Conservation (phyloP, 2,329 filamentous ascomycete species). For the Pseudogymnoascus sp. region DNA sequence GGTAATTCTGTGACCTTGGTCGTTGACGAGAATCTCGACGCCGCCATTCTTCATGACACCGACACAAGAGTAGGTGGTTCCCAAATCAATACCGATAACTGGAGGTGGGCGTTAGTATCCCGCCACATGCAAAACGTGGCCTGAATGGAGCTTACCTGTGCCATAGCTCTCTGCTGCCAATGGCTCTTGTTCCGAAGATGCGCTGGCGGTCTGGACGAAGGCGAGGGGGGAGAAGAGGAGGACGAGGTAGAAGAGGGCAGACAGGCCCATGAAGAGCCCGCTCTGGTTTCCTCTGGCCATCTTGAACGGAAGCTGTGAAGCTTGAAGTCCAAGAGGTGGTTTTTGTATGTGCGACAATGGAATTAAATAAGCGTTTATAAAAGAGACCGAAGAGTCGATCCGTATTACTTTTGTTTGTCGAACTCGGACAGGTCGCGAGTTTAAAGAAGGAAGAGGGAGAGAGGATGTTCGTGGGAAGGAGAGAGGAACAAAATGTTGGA, state of each 20-base stretch:
- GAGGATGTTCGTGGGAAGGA: constrained; percentile 10
- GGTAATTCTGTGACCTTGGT: constrained; percentile 94
- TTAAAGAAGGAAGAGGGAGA: constrained; percentile 9
- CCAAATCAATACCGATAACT: constrained; percentile 93
- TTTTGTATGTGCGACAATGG: neutral
- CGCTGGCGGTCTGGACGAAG: constrained; percentile 67
- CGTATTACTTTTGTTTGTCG: neutral
- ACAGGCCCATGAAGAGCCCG: constrained; percentile 71
- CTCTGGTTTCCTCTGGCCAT: constrained; percentile 56
- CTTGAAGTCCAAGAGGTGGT: neutral
- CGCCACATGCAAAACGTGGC: neutral
- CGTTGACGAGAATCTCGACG: constrained; percentile 92
- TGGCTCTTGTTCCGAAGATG: constrained; percentile 58
- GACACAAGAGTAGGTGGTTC: constrained; percentile 83
- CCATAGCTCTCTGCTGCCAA: constrained; percentile 64
- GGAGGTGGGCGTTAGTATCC: constrained; percentile 9
- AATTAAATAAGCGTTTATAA: neutral
- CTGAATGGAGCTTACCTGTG: constrained; percentile 41
- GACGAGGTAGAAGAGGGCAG: constrained; percentile 84
- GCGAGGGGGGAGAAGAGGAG: constrained; percentile 82
- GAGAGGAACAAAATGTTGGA: constrained; percentile 7
- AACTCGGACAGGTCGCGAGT: neutral
- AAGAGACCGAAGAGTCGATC: constrained; percentile 5
- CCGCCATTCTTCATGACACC: constrained; percentile 95
- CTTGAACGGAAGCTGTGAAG: constrained; percentile 23